phyloP scores from a whole-genome alignment of 148 eudicot genomes.

The Rhododendron griersonianum region DNA sequence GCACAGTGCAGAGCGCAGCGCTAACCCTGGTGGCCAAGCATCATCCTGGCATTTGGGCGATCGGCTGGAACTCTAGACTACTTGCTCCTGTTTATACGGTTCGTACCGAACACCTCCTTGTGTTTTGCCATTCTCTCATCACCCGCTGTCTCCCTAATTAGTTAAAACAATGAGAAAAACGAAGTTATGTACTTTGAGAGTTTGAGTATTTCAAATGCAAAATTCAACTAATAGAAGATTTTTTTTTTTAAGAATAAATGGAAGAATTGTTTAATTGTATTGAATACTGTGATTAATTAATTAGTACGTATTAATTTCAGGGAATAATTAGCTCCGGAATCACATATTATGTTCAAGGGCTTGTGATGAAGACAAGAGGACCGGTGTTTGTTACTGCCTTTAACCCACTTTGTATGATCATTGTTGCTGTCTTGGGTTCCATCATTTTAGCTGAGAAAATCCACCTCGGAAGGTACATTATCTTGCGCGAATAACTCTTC shows the following conservation, averaged over 20 bases:
- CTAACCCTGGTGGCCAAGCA: conserved; percentile 38
- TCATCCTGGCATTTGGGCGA: conserved; percentile 44
- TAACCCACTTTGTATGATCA: conserved; percentile 67
- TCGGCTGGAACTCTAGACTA: conserved; percentile 61
- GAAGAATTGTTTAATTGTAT: not conserved
- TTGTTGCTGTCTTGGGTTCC: conserved; percentile 46
- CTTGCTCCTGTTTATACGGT: conserved; percentile 57
- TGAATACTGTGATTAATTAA: not conserved
- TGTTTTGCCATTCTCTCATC: not conserved
- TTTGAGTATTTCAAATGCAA: not conserved
- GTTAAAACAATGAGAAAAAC: not conserved
- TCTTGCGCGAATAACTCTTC: not conserved
- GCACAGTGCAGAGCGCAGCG: conserved; percentile 40
- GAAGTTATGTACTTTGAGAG: not conserved
- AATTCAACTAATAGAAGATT: too few species aligned
- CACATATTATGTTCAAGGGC: conserved; percentile 59
- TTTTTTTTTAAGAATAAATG: too few species aligned
- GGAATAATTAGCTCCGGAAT: conserved; percentile 60
- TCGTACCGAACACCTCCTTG: not conserved
- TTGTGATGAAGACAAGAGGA: conserved; percentile 55
- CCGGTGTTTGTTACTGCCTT: conserved; percentile 72
- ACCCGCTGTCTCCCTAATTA: not conserved
- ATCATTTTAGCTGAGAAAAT: conserved; percentile 50
- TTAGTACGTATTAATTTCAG: conserved; percentile 12
- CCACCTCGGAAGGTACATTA: conserved; percentile 52